Evolutionary conservation across 345 rosid species (phyloP).

Genomic region (Stellera chamaejasme): DNA sequence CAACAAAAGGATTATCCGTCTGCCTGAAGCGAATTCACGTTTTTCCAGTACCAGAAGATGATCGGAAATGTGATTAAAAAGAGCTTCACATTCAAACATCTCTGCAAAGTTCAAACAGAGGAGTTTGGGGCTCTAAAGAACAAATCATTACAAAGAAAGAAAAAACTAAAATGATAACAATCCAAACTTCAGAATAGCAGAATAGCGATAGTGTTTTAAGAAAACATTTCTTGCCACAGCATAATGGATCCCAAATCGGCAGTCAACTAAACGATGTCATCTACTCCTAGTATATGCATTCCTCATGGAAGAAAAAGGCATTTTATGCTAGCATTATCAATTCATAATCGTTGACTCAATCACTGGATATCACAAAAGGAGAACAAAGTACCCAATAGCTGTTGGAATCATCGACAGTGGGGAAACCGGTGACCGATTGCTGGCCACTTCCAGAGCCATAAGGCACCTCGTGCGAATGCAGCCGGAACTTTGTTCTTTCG

Average conservation of each 20-base stretch:
- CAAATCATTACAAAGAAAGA: too few species aligned
- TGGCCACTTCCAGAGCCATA: constrained; percentile 99
- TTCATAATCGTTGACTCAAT: neutral
- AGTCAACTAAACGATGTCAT: neutral
- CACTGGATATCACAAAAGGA: neutral
- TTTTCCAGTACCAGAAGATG: too few species aligned
- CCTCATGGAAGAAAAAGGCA: neutral
- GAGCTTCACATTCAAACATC: too few species aligned
- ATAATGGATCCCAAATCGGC: neutral
- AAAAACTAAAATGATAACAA: too few species aligned
- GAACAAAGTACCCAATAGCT: constrained; percentile 79
- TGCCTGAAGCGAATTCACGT: too few species aligned
- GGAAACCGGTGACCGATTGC: constrained; percentile 94
- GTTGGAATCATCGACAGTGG: constrained; percentile 79
- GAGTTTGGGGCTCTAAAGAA: too few species aligned
- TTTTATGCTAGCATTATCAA: neutral
- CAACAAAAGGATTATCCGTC: too few species aligned
- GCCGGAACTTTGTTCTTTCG: constrained; percentile 70
- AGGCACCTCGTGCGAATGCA: constrained; percentile 98
- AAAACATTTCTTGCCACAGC: too few species aligned
- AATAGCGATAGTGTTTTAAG: too few species aligned
- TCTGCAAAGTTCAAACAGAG: too few species aligned
- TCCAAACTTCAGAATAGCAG: too few species aligned
- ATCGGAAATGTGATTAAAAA: too few species aligned
- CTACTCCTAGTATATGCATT: neutral